A percentile compares a stretch with the other conserved stretches of the same genome.
Conservation (phyloP, 2,329 filamentous ascomycete genomes). For the Fusarium ramigenum region DNA sequence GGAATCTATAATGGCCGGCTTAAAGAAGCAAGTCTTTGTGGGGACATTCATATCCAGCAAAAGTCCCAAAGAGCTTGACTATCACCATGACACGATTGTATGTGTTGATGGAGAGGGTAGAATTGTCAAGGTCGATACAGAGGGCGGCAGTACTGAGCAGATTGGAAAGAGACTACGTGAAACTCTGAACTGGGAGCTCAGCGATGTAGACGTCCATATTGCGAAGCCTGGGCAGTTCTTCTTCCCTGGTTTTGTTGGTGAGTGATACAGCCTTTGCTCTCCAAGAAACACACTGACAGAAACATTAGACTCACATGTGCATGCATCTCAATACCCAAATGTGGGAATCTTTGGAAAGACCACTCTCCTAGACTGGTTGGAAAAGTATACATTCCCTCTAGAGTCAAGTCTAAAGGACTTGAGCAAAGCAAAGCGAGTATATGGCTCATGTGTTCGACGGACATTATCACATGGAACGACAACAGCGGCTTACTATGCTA, state of each 20-base stretch:
- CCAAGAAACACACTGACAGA: slow-evolving; percentile 12
- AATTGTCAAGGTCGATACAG: slow-evolving; percentile 59
- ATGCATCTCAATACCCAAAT: slow-evolving; percentile 95
- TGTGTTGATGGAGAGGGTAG: slow-evolving; percentile 60
- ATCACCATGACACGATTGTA: slow-evolving; percentile 60
- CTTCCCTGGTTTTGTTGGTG: slow-evolving; percentile 85
- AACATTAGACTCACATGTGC: slow-evolving; percentile 85
- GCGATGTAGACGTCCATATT: slow-evolving; percentile 50
- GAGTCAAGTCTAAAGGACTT: slow-evolving; percentile 78
- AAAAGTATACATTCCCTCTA: slow-evolving; percentile 94
- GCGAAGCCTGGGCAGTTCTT: slow-evolving; percentile 71
- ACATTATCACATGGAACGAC: slow-evolving; percentile 93
- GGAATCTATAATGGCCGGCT: slow-evolving; percentile 16
- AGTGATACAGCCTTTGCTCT: slow-evolving; percentile 31
- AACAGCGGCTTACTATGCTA: slow-evolving; percentile 94
- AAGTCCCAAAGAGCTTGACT: slow-evolving; percentile 58
- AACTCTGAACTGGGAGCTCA: slow-evolving; percentile 56
- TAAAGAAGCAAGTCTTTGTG: slow-evolving; percentile 58
- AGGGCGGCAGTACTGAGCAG: slow-evolving; percentile 46
- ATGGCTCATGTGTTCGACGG: slow-evolving; percentile 78
- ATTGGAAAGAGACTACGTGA: slow-evolving; percentile 48
- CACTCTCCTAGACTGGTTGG: slow-evolving; percentile 91
- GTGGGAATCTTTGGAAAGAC: slow-evolving; percentile 92
- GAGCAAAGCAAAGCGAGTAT: slow-evolving; percentile 73
- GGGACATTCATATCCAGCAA: slow-evolving; percentile 67